These are phyloP conservation scores for Byssochlamys sp. DNA, from an alignment of 2,329 filamentous ascomycete species.

Conservation along the genomic window DNA sequence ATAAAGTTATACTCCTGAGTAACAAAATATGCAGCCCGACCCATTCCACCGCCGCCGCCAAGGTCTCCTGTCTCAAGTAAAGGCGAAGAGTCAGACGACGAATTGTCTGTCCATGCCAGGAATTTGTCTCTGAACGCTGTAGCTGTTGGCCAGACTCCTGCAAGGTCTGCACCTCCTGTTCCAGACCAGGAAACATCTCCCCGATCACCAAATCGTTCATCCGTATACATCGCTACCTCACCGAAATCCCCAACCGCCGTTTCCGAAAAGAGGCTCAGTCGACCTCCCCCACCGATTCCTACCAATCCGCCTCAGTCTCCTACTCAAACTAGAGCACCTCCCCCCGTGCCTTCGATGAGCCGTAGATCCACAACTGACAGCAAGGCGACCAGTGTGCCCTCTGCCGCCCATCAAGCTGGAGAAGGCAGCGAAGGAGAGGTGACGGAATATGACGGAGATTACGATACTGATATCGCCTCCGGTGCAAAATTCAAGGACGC, in stretches of 20 bases:
- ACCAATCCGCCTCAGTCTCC: slow-evolving; percentile 26
- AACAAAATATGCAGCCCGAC: slow-evolving; percentile 48
- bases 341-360: slow-evolving; percentile 50
- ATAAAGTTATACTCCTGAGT: slow-evolving; percentile 3
- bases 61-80: slow-evolving; percentile 54
- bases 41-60: slow-evolving; percentile 47
- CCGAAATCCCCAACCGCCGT: slow-evolving; percentile 20
- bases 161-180: slow-evolving; percentile 36
- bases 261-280: slow-evolving; percentile 35
- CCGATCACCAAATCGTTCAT: slow-evolving; percentile 20
- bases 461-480: slow-evolving; percentile 94
- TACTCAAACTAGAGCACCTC: slow-evolving; percentile 52
- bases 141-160: slow-evolving; percentile 34
- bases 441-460: slow-evolving; percentile 93
- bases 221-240: slow-evolving; percentile 36
- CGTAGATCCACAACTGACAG: slow-evolving; percentile 53
- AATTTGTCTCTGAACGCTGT: slow-evolving; percentile 37
- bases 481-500: slow-evolving; percentile 89
- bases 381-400: slow-evolving; percentile 24
- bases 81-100: slow-evolving; percentile 82
- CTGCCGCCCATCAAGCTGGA: slow-evolving; percentile 40
- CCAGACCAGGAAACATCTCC: slow-evolving; percentile 29
- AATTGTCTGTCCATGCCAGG: slow-evolving; percentile 53
- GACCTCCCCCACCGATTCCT: slow-evolving; percentile 34
- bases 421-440: slow-evolving; percentile 66